Evolutionary conservation across 805 yeast species (phyloP), one percentile per base, ranked within the genome.

Genomic region (Candida hungchunana): DNA sequence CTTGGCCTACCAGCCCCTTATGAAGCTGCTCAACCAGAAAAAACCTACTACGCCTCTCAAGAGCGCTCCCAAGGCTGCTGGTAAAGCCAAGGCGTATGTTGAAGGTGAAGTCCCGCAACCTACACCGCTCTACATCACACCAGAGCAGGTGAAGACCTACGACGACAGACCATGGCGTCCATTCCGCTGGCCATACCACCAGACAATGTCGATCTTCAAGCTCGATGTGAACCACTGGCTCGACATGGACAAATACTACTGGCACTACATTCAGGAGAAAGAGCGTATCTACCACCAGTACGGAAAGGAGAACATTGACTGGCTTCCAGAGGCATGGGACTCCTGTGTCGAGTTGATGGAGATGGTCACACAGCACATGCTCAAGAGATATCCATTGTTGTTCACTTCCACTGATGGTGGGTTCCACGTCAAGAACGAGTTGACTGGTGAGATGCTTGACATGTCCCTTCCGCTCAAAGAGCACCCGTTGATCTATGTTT

Each of bases 161-260:
- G 85, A 81, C 47, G 88, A 79, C 48, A 66, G 88, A 53, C 87
- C 88, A 10, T 81, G 88, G 88, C 66, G 88, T 59, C 87, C 87
- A 7, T 81, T 81, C 60, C 64, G 88, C 50, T 78, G 83, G 79
- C 88, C 88, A 19, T 81, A 81, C 51, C 86, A 80, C 56, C 88
- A 81, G 58, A 81, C 87, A 2, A 81, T 81, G 88, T 72, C 82
- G 12, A 79, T 81, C 32, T 80, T 70, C 63, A 77, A 75, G 53
- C 65, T 81, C n/a, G 84, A 80, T 51, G 64, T 78, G 24, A 79
- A 80, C 56, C 82, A 81, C 59, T 81, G 88, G 88, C 59, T 81
- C 45, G 87, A 81, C 50, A 81, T 81, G 87, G 88, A 81, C 56
- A 80, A 79, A 55, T 81, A 77, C 58, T 81, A 79, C 51, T 66